Evolutionary conservation across 371 early-diverging fungal genomes (phyloP), one percentile per base, ranked within the genome.

Genomic region (Lichtheimia ramosa): DNA sequence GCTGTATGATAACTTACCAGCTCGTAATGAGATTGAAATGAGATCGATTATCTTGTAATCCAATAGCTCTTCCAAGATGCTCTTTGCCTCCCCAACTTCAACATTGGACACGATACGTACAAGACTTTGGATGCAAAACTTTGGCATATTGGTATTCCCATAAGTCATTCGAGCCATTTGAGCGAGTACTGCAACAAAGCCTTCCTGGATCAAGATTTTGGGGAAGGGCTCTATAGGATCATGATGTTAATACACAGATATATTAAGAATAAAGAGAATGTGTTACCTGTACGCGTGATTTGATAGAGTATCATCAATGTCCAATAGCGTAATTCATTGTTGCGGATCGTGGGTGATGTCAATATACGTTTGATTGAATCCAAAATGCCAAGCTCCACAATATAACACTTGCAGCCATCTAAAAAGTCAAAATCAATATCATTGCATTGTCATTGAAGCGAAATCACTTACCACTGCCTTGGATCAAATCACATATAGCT

Each of bases 121-220:
- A 28, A 93, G 71, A 39, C 90, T 82, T 64, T 93, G 91, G 64
- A 93, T 70, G 66, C 92, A 92, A 10, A 90, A 81, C 61, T 90
- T 90, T 16, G 92, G 93, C 90, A 92, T 89, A 51, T 83, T 91
- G 12, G 88, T 84, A 54, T 91, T 93, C 10, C 92, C 92, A 71
- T 88, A 92, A 0, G 91, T 89, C 43, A 83, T 69, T 2, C 92
- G 78, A 5, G 90, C 83, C 86, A 90, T 84, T 28, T 73, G 68
- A 0, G 88, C 90, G 24, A 93, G 59, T 10, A 89, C 59, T n/a
- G 73, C 67, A 21, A 92, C 81, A 54, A 90, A 77, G 0, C 81
- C 86, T 15, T 73, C 71, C 5, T 69, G 68, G 18, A 90, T 71
- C 58, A 93, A 59, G 12, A 70, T 68, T n/a, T 70, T 74, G 23